Percentiles rank a stretch among this genome's conserved stretches.
Evolutionary conservation across 2,329 filamentous ascomycete genomes (phyloP).

Genomic region (Juglanconis oblonga): DNA sequence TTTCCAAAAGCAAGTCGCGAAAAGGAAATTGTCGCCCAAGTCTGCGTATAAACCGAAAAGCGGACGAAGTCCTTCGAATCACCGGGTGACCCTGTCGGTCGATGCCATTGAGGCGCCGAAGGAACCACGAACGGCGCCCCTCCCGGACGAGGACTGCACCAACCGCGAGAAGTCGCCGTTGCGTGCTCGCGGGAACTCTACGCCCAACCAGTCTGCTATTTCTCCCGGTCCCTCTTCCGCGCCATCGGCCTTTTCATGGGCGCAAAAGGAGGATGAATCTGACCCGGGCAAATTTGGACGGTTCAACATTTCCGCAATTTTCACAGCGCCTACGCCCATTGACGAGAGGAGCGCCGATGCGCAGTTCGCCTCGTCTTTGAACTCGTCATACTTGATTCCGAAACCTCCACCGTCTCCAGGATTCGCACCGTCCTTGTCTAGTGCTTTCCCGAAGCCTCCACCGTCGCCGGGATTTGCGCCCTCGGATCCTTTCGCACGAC

Average conservation of each 20-base stretch:
- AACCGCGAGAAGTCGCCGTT: constrained; percentile 42
- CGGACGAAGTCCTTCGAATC: constrained; percentile 57
- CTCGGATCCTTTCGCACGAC: constrained; percentile 16
- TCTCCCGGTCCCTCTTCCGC: constrained; percentile 66
- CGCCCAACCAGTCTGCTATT: constrained; percentile 46
- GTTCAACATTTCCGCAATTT: constrained; percentile 34
- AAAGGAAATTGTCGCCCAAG: constrained; percentile 42
- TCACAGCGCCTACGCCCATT: constrained; percentile 35
- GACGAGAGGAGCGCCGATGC: constrained; percentile 29
- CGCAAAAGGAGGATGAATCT: constrained; percentile 44
- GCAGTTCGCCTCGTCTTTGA: constrained; percentile 23
- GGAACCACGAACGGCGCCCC: constrained; percentile 59
- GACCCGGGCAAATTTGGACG: constrained; percentile 37
- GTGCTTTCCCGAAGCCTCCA: constrained; percentile 20
- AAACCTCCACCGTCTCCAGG: constrained; percentile 27
- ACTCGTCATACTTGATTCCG: constrained; percentile 9
- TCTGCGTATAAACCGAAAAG: constrained; percentile 47
- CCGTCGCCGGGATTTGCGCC: constrained; percentile 27
- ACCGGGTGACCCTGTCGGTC: constrained; percentile 58
- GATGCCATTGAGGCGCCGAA: constrained; percentile 54
- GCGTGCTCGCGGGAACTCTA: constrained; percentile 52
- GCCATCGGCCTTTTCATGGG: constrained; percentile 61
- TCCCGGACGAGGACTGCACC: constrained; percentile 50
- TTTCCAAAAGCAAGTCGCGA: constrained; percentile 64
- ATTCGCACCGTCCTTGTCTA: constrained; percentile 18